Conservation (phyloP, 371 early-diverging fungal genomes). For the Mucor indicus region DNA sequence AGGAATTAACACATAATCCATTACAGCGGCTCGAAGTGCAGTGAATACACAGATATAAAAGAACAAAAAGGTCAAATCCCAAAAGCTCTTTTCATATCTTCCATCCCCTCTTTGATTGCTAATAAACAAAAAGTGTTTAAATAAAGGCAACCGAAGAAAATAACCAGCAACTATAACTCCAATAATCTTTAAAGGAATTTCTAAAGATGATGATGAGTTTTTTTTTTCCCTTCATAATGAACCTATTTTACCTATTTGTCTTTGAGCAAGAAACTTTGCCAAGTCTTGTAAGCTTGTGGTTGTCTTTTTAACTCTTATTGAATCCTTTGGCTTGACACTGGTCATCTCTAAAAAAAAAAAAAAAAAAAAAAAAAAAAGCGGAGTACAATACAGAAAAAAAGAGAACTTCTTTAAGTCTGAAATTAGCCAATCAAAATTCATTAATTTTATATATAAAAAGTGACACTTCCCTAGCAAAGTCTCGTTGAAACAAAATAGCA, state of each 20-base stretch:
- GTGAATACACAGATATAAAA: slow-evolving; percentile 67
- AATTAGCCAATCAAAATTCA: too few species aligned
- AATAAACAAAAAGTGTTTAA: slow-evolving; percentile 46
- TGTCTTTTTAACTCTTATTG: background rate
- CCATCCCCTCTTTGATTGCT: slow-evolving; percentile 28
- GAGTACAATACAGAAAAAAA: too few species aligned
- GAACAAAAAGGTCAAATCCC: slow-evolving; percentile 55
- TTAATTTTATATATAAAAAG: too few species aligned
- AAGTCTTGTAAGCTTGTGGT: background rate
- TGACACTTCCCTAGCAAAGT: too few species aligned
- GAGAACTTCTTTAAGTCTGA: too few species aligned
- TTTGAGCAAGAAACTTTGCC: slow-evolving; percentile 1
- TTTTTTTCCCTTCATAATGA: background rate
- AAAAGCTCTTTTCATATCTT: slow-evolving; percentile 51
- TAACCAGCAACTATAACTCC: slow-evolving; percentile 21
- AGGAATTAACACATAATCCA: slow-evolving; percentile 56
- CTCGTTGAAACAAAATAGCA: too few species aligned
- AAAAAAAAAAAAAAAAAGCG: background rate
- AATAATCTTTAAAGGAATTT: slow-evolving; percentile 6
- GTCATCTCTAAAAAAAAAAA: background rate
- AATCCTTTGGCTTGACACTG: background rate
- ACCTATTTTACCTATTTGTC: slow-evolving; percentile 1
- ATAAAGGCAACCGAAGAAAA: slow-evolving; percentile 26
- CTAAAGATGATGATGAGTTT: background rate
- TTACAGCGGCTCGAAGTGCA: slow-evolving; percentile 52